A percentile compares a stretch with the other conserved stretches of the same genome.
These are phyloP conservation scores for Fusarium foetens DNA, from an alignment of 2,329 filamentous ascomycete genomes.

Conservation along the genomic window DNA sequence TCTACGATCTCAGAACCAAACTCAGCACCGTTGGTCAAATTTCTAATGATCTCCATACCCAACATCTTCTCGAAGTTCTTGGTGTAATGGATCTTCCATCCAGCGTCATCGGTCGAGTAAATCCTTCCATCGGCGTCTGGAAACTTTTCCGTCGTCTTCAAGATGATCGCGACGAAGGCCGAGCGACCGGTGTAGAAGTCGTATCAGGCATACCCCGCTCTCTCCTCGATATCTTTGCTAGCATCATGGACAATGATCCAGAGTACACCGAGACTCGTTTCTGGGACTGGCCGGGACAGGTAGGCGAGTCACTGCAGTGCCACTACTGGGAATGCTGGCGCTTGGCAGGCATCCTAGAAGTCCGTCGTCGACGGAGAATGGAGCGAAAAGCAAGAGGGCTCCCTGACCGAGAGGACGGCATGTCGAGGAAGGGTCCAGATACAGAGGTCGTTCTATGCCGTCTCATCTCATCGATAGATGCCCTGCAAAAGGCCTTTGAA, in stretches of 20 bases:
- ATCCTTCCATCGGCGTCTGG: conserved; percentile 36
- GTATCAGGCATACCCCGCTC: conserved; percentile 37
- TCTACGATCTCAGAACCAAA: conserved; percentile 30
- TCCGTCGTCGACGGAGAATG: conserved; percentile 34
- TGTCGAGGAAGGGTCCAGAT: background rate
- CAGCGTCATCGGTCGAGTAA: conserved; percentile 29
- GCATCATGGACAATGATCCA: conserved; percentile 31
- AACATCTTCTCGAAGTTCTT: conserved; percentile 35
- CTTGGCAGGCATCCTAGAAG: conserved; percentile 34
- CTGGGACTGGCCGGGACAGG: conserved; percentile 36
- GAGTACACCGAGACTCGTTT: conserved; percentile 33
- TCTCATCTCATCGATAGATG: conserved; percentile 38
- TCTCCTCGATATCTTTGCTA: conserved; percentile 35
- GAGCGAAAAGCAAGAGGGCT: conserved; percentile 14
- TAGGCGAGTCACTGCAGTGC: conserved; percentile 38
- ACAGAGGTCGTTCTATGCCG: conserved; percentile 37
- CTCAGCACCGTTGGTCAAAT: conserved; percentile 13
- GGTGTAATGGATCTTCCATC: conserved; percentile 40
- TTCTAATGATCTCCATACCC: conserved; percentile 21
- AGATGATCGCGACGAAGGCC: conserved; percentile 17
- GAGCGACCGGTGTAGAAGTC: conserved; percentile 23
- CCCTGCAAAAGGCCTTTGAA: conserved; percentile 32
- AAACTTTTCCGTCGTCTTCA: conserved; percentile 36
- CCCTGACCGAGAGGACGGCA: fast-evolving
- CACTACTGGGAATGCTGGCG: conserved; percentile 42